Conservation (phyloP, 352 stramenopile genomes). For the Chrysophaeum taylorii region DNA sequence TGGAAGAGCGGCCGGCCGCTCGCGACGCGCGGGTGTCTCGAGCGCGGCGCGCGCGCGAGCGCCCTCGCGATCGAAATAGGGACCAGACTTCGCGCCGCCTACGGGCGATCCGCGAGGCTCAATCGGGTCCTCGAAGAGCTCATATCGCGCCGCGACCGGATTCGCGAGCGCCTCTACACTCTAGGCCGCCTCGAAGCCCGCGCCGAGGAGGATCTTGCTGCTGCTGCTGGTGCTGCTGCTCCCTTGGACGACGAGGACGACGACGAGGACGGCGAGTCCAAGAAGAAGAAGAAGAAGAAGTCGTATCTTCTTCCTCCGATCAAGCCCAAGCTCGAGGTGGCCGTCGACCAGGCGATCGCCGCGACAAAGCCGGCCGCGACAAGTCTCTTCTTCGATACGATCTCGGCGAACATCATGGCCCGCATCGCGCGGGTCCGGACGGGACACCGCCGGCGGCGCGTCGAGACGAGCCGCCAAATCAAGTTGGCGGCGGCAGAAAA, state of each 20-base stretch:
- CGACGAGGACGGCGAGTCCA: too few relatives aligned
- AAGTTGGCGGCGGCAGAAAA: not conserved
- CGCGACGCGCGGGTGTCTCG: not conserved
- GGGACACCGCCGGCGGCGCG: not conserved
- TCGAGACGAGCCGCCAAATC: not conserved
- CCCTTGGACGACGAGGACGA: too few relatives aligned
- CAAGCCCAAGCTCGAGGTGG: too few relatives aligned
- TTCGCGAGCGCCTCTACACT: not conserved
- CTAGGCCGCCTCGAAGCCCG: not conserved
- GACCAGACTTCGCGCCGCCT: not conserved
- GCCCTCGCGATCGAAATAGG: not conserved
- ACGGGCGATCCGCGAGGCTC: not conserved
- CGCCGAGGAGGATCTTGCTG: too few relatives aligned
- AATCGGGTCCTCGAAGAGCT: not conserved
- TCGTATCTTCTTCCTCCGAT: too few relatives aligned
- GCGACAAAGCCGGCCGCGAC: too few relatives aligned
- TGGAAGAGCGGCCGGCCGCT: not conserved
- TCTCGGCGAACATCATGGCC: too few relatives aligned
- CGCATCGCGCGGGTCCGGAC: too few relatives aligned
- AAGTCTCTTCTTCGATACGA: too few relatives aligned
- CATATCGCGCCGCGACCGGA: not conserved
- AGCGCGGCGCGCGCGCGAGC: not conserved
- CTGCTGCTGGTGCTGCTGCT: too few relatives aligned
- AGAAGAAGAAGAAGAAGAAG: not conserved
- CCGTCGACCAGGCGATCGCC: too few relatives aligned